Conservation (phyloP, 1,284 basidiomycete genomes). For the Microbotryum intermedium region DNA sequence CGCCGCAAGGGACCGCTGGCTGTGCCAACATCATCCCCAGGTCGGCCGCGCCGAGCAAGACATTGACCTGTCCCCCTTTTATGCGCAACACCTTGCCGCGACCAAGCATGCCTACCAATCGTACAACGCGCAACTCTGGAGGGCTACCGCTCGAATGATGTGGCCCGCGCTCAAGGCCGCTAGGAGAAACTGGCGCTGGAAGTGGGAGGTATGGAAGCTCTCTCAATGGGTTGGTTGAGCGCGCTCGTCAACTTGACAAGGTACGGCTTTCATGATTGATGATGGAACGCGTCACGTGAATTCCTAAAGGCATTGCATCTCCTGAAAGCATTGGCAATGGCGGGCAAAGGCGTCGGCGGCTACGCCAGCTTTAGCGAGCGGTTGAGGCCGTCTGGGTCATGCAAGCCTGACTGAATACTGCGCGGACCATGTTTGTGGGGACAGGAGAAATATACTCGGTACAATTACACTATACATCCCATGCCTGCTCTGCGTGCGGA, state of each 20-base stretch:
- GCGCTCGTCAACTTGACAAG: neutral
- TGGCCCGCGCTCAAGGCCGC: conserved; percentile 19
- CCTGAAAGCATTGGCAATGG: too few species aligned
- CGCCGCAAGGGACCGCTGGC: conserved; percentile 5
- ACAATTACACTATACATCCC: too few species aligned
- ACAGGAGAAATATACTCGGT: too few species aligned
- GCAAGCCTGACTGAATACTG: too few species aligned
- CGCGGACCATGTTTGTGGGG: too few species aligned
- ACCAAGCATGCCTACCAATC: conserved; percentile 23
- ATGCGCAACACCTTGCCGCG: conserved; percentile 17
- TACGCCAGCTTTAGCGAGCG: too few species aligned
- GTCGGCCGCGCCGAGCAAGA: neutral
- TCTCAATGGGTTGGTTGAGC: neutral
- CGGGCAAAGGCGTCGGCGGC: too few species aligned
- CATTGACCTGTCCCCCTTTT: conserved; percentile 25
- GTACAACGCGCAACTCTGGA: conserved; percentile 28
- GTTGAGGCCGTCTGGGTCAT: too few species aligned
- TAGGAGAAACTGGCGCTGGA: conserved; percentile 16
- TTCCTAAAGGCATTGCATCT: too few species aligned
- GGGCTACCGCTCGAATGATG: conserved; percentile 18
- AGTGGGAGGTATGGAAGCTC: conserved; percentile 16
- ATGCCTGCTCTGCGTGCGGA: too few species aligned
- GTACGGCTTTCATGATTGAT: neutral
- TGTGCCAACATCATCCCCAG: neutral
- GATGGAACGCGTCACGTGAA: too few species aligned